Conservation (phyloP, 2,329 filamentous ascomycete genomes). For the Orbilia quercus region DNA sequence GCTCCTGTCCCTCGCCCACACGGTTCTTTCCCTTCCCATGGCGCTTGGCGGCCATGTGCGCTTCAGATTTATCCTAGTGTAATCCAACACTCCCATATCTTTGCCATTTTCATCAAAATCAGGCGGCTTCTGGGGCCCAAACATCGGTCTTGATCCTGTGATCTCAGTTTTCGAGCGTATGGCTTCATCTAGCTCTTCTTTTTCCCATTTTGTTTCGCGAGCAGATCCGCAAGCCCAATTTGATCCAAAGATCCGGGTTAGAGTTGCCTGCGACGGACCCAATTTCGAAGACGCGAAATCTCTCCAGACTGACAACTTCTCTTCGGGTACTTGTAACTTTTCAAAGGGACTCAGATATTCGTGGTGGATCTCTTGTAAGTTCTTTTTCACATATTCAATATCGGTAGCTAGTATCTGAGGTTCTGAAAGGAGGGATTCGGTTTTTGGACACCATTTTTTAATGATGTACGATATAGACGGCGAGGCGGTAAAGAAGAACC, state of each 20-base stretch:
- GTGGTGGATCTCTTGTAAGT: slow-evolving; percentile 41
- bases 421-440: slow-evolving; percentile 49
- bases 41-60: slow-evolving; percentile 59
- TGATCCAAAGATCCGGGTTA: slow-evolving; percentile 57
- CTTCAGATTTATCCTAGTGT: slow-evolving; percentile 59
- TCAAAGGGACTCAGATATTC: slow-evolving; percentile 42
- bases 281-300: slow-evolving; percentile 43
- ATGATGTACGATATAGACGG: slow-evolving; percentile 46
- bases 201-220: slow-evolving; percentile 55
- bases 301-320: slow-evolving; percentile 56
- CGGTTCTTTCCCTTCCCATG: slow-evolving; percentile 59
- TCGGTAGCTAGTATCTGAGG: slow-evolving; percentile 34
- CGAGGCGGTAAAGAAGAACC: slow-evolving; percentile 44
- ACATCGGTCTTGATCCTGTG: slow-evolving; percentile 40
- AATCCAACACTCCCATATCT: slow-evolving; percentile 54
- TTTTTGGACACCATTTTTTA: slow-evolving; percentile 54
- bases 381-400: slow-evolving; percentile 56
- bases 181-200: slow-evolving; percentile 57
- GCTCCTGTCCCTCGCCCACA: slow-evolving; percentile 59
- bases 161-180: slow-evolving; percentile 48
- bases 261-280: slow-evolving; percentile 37
- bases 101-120: slow-evolving; percentile 4
- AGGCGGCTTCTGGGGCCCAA: slow-evolving; percentile 37
- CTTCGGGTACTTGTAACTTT: slow-evolving; percentile 45
- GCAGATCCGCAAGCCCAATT: slow-evolving; percentile 57